Base-by-base conservation (phyloP, 352 stramenopile species). In the Pythium plurisporium region DNA sequence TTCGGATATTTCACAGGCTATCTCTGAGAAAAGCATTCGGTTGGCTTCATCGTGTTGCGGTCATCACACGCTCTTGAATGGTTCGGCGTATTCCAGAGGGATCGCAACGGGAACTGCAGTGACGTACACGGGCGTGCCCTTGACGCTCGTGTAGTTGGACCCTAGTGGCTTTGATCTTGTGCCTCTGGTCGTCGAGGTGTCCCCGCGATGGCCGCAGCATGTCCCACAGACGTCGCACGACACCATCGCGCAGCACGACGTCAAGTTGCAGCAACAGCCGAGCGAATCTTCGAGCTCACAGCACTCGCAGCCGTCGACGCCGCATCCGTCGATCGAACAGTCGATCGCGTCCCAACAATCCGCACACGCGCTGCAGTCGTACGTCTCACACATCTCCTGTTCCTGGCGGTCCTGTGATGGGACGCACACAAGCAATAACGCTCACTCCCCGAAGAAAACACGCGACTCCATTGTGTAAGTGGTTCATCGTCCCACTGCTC, bases 211-310 rank as follows among this genome's bases (percentile, higher is more conserved):
- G 30, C 12, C 20, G 14, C 49, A 33, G 49, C 49, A 57, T 14
- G 36, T 19, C 12, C 7, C 20, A 12, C 52, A 60, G 10, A 52
- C 25, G 15, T 60, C 52, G 42, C 41, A 60, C 20, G 23, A 46
- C 19, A 60, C 52, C 22, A 46, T 19, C 41, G 52, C 27, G 42
- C 52, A 60, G 52, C 52, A 60, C 22, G 41, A 60, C 30, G 31
- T 52, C 1, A 44, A 3, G 36, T 60, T 43, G 43, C 41, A 51
- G 33, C 52, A 60, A 42, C 52, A 60, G 4, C 2, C 22, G 30
- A 60, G 19, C 29, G 25, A 34, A 33, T 60, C 40, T 20, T 60
- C 41, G 31, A 45, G 26, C 30, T 26, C 52, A 26, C 52, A 52
- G 29, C 52, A 60, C 12, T 60, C 52, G 27, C 41, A 60, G 29